Percentiles rank a stretch among this genome's conserved stretches.
Evolutionary conservation across 371 early-diverging fungal species (phyloP).

Genomic region (Mortierella sp.): DNA sequence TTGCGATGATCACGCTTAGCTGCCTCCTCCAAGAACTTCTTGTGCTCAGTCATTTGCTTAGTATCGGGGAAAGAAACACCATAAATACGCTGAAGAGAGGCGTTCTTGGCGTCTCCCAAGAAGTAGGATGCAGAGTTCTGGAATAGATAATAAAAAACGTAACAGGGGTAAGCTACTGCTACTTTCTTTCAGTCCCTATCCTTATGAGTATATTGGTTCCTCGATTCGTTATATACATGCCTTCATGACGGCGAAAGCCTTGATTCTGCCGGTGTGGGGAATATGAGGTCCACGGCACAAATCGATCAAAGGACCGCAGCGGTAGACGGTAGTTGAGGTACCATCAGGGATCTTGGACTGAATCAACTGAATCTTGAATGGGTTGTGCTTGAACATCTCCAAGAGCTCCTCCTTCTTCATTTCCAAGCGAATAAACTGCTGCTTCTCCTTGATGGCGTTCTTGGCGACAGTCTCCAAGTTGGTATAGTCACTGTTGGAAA

Average conservation of each 20-base stretch:
- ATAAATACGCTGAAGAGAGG: conserved; percentile 98
- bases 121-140: conserved; percentile 99
- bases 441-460: conserved; percentile 95
- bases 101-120: conserved; percentile 97
- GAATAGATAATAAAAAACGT: neutral
- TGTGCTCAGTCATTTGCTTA: conserved; percentile 96
- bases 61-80: conserved; percentile 99
- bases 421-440: conserved; percentile 93
- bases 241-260: conserved; percentile 94
- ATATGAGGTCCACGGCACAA: conserved; percentile 99
- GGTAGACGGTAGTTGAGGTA: conserved; percentile 96
- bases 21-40: conserved; percentile 96
- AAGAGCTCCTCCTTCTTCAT: conserved; percentile 93
- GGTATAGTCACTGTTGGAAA: conserved; percentile 87
- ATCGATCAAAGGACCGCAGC: conserved; percentile 99
- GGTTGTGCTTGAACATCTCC: conserved; percentile 98
- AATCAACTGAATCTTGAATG: conserved; percentile 96
- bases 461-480: conserved; percentile 89
- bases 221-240: conserved; percentile 35
- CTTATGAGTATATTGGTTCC: neutral
- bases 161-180: neutral
- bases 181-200: neutral
- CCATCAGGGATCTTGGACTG: conserved; percentile 95
- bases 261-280: conserved; percentile 95
- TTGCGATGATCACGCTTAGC: conserved; percentile 98